A percentile compares a stretch with the other conserved stretches of the same genome.
phyloP scores from a whole-genome alignment of 441 rosid species.

The Lepidium campestre region DNA sequence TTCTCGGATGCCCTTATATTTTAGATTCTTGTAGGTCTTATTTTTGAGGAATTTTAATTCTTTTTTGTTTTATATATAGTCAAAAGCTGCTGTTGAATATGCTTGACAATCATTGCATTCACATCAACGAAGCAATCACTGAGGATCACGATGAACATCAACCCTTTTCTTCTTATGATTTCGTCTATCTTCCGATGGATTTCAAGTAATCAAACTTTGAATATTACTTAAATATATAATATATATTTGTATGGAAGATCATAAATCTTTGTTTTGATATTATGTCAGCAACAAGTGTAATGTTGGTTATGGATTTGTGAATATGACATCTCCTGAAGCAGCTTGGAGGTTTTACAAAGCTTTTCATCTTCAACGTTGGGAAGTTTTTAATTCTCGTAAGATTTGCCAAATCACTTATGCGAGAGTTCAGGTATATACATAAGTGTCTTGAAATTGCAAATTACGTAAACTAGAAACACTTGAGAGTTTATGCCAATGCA shows the following conservation, averaged over 20 bases:
- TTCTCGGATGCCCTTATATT: constrained; percentile 6
- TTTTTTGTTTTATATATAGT: constrained; percentile 38
- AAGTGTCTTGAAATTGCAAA: background rate
- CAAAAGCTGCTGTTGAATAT: constrained; percentile 84
- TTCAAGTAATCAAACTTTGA: constrained; percentile 53
- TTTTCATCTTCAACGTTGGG: constrained; percentile 84
- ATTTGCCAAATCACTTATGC: constrained; percentile 92
- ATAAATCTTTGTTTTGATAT: background rate
- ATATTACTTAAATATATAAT: background rate
- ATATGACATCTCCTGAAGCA: constrained; percentile 89
- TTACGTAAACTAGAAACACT: background rate
- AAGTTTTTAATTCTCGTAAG: constrained; percentile 88
- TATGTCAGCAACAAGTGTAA: constrained; percentile 83
- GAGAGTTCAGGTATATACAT: constrained; percentile 66
- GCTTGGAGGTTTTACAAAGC: constrained; percentile 81
- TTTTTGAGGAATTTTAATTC: background rate
- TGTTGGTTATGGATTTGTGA: constrained; percentile 97
- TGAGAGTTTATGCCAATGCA: background rate
- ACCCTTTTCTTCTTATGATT: constrained; percentile 79
- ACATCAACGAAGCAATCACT: constrained; percentile 71
- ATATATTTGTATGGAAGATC: background rate
- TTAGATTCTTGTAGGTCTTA: background rate
- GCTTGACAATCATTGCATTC: constrained; percentile 90
- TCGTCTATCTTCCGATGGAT: constrained; percentile 92
- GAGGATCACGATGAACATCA: constrained; percentile 26